A percentile compares a stretch with the other conserved stretches of the same genome.
Evolutionary conservation across 371 early-diverging fungal genomes (phyloP).

Genomic region (Nematocida ausubeli): DNA sequence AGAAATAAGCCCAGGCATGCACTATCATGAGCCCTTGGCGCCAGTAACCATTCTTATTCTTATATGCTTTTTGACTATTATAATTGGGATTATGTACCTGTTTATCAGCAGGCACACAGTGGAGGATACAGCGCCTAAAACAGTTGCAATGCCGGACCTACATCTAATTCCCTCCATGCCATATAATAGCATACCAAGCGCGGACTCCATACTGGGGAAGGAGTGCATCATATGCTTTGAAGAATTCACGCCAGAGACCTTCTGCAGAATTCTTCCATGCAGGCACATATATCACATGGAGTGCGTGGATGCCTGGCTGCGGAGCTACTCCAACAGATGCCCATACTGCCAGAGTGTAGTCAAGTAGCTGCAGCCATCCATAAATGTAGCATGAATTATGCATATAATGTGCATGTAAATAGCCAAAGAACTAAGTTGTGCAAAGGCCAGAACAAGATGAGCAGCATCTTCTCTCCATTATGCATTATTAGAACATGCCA

Average conservation of each 20-base stretch:
- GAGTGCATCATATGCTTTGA: slow-evolving; percentile 84
- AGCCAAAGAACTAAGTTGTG: too few relatives aligned
- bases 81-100: background rate
- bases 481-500: too few relatives aligned
- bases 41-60: background rate
- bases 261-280: slow-evolving; percentile 77
- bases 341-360: slow-evolving; percentile 73
- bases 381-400: too few relatives aligned
- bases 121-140: background rate
- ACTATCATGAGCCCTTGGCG: background rate
- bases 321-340: slow-evolving; percentile 73
- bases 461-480: too few relatives aligned
- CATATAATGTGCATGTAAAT: background rate
- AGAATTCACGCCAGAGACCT: slow-evolving; percentile 75
- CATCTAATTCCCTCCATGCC: background rate
- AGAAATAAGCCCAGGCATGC: background rate
- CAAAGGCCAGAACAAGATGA: too few relatives aligned
- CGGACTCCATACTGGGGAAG: slow-evolving; percentile 54
- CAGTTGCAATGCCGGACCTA: background rate
- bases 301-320: slow-evolving; percentile 86
- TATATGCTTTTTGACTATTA: slow-evolving; percentile 1
- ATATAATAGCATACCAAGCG: background rate
- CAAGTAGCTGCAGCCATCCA: background rate
- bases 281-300: slow-evolving; percentile 79
- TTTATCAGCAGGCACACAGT: background rate